Evolutionary conservation across 2,329 filamentous ascomycete species (phyloP), one percentile per base, ranked within the genome.

Genomic region (Talaromyces sp.): DNA sequence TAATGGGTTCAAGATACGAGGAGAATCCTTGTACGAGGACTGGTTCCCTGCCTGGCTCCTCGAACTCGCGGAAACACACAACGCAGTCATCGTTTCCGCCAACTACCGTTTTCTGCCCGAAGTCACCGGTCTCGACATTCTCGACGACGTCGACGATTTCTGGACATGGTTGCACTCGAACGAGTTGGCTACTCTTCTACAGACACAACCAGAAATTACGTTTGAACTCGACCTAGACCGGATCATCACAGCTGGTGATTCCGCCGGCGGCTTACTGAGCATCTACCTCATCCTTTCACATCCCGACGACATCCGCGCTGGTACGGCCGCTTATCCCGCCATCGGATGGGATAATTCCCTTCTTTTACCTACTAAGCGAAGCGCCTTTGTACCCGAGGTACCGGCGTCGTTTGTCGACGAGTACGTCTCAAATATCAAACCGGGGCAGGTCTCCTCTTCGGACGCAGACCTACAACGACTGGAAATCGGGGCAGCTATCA

Each of bases 41-140:
- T 73, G 70, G 68, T 67, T 67, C 3, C 54, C 68, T 2, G 61
- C 58, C 23, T 74, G 73, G 74, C 67, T 75, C 5, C 67, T 81
- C 8, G 71, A 78, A 5, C 72, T 78, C 28, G 69, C 75, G 23
- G 67, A 72, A 7, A 64, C 66, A 23, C 73, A 76, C 58, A 67
- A 66, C 6, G 77, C 81, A 33, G 77, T 83, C 59, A 70, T 79
- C 37, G 66, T 83, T 3, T 70, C 75, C 1, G 77, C 79, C 0
- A 78, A 81, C 67, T 80, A 84, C 69, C 79, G 81, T 8, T 75
- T 83, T 4, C 64, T 80, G 8, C 81, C 81, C 18, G 81, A 83
- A 64, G 71, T 78, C 61, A 77, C 54, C 23, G 79, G 79, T 9
- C 33, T 70, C 5, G 78, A 83, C n/a, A 79, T 82, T 58, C 68